These are phyloP conservation scores for Coleophoma eucalyptorum DNA, from an alignment of 2,329 filamentous ascomycete genomes.

Conservation along the genomic window DNA sequence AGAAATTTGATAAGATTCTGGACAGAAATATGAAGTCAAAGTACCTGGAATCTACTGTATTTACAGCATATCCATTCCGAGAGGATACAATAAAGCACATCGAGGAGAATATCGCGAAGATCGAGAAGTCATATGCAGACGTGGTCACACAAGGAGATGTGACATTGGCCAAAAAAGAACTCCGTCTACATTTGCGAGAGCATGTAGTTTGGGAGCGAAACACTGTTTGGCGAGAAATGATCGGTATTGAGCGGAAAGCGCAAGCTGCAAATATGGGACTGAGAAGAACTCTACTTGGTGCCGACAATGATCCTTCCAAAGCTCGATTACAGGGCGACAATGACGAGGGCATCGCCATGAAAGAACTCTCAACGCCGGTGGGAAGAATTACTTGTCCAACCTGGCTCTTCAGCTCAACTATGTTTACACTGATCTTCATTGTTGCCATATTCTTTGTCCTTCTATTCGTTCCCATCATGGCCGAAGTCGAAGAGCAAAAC, in stretches of 20 bases:
- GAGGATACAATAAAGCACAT: conserved; percentile 66
- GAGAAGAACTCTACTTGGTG: conserved; percentile 72
- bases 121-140: conserved; percentile 78
- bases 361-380: conserved; percentile 73
- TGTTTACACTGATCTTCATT: conserved; percentile 70
- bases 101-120: conserved; percentile 65
- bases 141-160: conserved; percentile 81
- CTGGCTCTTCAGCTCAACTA: conserved; percentile 81
- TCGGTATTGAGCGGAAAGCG: conserved; percentile 91
- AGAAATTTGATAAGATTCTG: conserved; percentile 97
- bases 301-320: conserved; percentile 62
- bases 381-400: conserved; percentile 71
- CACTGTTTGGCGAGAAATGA: conserved; percentile 98
- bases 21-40: conserved; percentile 73
- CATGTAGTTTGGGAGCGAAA: conserved; percentile 99
- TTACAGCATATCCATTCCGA: conserved; percentile 78
- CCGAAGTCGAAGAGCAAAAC: conserved; percentile 87
- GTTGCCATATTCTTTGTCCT: conserved; percentile 71
- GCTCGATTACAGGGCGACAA: conserved; percentile 84
- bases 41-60: conserved; percentile 73
- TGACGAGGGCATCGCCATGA: conserved; percentile 54
- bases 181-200: conserved; percentile 86
- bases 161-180: conserved; percentile 72
- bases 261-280: conserved; percentile 90
- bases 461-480: conserved; percentile 76